A percentile compares a stretch with the other conserved stretches of the same genome.
These are phyloP conservation scores for Phytopythium boreale DNA, from an alignment of 352 stramenopile genomes.

Conservation along the genomic window DNA sequence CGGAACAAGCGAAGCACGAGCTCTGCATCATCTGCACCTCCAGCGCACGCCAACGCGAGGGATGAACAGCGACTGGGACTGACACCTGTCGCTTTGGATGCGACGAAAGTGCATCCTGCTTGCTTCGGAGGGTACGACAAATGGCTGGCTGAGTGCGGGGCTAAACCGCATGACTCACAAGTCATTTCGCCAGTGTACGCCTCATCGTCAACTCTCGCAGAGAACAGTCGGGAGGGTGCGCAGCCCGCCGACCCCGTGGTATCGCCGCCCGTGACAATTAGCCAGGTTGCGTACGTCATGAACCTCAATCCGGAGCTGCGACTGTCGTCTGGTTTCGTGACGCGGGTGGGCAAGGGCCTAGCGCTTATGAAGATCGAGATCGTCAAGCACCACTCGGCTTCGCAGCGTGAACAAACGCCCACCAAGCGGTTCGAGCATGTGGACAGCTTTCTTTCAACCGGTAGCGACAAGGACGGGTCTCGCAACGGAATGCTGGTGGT, in stretches of 20 bases:
- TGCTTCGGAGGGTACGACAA: slow-evolving; percentile 28
- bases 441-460: background rate
- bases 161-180: slow-evolving; percentile 15
- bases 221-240: background rate
- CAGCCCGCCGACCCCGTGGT: background rate
- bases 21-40: background rate
- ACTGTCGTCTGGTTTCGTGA: slow-evolving; percentile 70
- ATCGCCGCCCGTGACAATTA: slow-evolving; percentile 23
- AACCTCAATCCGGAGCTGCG: slow-evolving; percentile 85
- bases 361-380: slow-evolving; percentile 66
- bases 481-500: slow-evolving; percentile 18
- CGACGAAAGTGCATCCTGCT: slow-evolving; percentile 20
- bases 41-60: background rate
- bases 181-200: slow-evolving; percentile 26
- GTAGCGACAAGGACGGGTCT: background rate
- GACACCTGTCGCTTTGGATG: background rate
- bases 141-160: slow-evolving; percentile 7
- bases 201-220: background rate
- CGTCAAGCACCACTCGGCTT: slow-evolving; percentile 17
- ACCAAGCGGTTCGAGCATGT: background rate
- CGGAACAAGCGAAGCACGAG: slow-evolving; percentile 4
- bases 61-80: background rate
- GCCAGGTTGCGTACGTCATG: slow-evolving; percentile 62
- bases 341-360: slow-evolving; percentile 72
- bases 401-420: background rate